These are phyloP conservation scores for Symbiodinium natans DNA, from an alignment of 73 alveolate species.

Conservation along the genomic window DNA sequence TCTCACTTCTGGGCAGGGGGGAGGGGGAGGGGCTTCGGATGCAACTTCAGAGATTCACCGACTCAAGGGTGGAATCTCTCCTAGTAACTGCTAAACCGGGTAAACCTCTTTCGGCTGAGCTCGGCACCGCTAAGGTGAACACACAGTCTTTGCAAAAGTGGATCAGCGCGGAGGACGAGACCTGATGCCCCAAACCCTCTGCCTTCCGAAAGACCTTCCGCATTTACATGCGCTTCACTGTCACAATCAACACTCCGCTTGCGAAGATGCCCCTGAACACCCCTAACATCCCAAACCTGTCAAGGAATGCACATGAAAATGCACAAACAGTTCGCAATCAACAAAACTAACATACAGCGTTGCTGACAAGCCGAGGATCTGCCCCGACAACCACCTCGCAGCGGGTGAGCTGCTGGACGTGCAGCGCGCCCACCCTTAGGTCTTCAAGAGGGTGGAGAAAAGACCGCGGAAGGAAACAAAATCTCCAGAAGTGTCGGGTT, in stretches of 20 bases:
- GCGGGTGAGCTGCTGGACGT: conserved; percentile 43
- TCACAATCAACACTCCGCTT: neutral
- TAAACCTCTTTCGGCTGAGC: no score
- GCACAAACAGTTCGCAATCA: no score
- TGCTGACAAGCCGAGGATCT: conserved; percentile 16
- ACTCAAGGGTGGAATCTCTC: no score
- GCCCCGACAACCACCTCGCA: conserved; percentile 66
- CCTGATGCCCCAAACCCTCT: neutral
- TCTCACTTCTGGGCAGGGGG: no score
- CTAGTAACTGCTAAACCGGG: no score
- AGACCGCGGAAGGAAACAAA: neutral
- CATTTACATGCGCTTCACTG: neutral
- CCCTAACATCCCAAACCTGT: no score
- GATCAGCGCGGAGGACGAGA: conserved; percentile 45
- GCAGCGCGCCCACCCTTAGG: conserved; percentile 65
- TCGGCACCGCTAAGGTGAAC: conserved; percentile 33
- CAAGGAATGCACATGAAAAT: no score
- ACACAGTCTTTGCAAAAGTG: conserved; percentile 47
- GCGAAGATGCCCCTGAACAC: no score
- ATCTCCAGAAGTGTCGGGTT: no score
- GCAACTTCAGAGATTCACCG: no score
- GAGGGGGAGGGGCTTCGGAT: no score
- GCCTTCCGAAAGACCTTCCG: neutral
- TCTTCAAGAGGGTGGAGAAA: neutral
- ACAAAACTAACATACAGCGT: no score